Conservation (phyloP, 2,329 filamentous ascomycete species). For the Rutstroemia sp. region DNA sequence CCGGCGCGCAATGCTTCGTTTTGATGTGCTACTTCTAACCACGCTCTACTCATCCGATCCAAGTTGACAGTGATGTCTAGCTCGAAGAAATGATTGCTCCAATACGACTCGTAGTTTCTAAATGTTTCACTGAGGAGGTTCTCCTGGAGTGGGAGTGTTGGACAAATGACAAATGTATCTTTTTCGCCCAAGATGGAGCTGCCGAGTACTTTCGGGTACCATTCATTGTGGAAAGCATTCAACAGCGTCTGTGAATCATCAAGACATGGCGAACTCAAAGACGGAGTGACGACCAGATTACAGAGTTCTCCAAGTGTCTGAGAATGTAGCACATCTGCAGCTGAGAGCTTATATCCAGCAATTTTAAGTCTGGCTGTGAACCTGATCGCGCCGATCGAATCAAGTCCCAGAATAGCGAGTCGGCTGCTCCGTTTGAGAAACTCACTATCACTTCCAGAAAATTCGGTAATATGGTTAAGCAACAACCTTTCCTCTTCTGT, state of each 20-base stretch:
- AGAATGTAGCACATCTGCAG: not conserved
- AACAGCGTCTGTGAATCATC: not conserved
- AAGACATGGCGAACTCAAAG: not conserved
- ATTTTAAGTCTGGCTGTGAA: not conserved
- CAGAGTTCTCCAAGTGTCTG: not conserved
- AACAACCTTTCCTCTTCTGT: not conserved
- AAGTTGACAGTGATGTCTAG: slow-evolving; percentile 16
- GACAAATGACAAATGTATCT: not conserved
- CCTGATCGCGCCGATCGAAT: not conserved
- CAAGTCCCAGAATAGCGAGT: not conserved
- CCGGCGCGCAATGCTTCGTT: slow-evolving; percentile 29
- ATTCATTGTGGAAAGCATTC: not conserved
- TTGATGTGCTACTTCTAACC: slow-evolving; percentile 18
- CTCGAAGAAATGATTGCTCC: slow-evolving; percentile 23
- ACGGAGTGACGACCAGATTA: not conserved
- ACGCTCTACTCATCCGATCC: slow-evolving; percentile 20
- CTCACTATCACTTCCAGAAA: not conserved
- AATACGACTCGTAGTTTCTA: slow-evolving; percentile 25
- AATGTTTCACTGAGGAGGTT: slow-evolving; percentile 26
- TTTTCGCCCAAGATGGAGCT: not conserved
- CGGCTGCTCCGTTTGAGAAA: not conserved
- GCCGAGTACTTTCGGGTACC: not conserved
- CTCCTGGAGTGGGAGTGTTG: not conserved
- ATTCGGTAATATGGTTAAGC: not conserved
- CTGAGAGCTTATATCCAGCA: not conserved